Conservation (phyloP, 805 yeast species). For the Metschnikowia henanensis region DNA sequence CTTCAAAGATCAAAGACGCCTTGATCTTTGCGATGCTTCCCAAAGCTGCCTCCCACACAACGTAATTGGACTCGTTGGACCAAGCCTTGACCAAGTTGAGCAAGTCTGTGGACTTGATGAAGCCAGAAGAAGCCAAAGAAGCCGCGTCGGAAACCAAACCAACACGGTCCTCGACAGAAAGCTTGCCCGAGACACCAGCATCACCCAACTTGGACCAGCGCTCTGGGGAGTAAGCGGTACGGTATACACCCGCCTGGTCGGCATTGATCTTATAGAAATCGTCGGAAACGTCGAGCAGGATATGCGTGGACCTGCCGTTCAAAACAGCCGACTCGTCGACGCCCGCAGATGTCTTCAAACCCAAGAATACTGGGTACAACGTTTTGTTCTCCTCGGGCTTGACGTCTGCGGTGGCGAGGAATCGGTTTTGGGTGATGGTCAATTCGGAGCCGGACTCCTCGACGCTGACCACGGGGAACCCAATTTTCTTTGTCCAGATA, state of each 20-base stretch:
- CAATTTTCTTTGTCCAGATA: constrained; percentile 77
- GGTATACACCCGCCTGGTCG: constrained; percentile 72
- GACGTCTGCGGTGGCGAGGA: constrained; percentile 75
- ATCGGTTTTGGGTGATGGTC: constrained; percentile 68
- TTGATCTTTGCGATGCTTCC: constrained; percentile 48
- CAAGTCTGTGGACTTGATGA: constrained; percentile 59
- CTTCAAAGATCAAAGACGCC: constrained; percentile 57
- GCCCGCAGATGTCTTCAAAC: constrained; percentile 59
- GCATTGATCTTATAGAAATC: constrained; percentile 71
- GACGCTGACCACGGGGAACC: constrained; percentile 73
- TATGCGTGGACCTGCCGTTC: constrained; percentile 39
- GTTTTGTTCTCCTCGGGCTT: constrained; percentile 70
- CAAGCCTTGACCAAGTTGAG: constrained; percentile 59
- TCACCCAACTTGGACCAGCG: constrained; percentile 70
- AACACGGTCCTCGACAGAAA: constrained; percentile 75
- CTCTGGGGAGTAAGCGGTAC: constrained; percentile 67
- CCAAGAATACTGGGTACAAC: constrained; percentile 68
- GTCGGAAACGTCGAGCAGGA: constrained; percentile 39
- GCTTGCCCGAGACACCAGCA: constrained; percentile 54
- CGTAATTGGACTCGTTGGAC: constrained; percentile 59
- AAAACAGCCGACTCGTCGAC: constrained; percentile 60
- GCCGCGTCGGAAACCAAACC: constrained; percentile 82
- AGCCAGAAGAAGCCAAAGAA: constrained; percentile 70
- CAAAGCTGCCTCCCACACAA: constrained; percentile 66
- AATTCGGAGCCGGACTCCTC: constrained; percentile 46